Percentiles rank a stretch among this genome's conserved stretches.
phyloP scores from a whole-genome alignment of 108 stramenopile genomes.

The Skeletonema grethae region DNA sequence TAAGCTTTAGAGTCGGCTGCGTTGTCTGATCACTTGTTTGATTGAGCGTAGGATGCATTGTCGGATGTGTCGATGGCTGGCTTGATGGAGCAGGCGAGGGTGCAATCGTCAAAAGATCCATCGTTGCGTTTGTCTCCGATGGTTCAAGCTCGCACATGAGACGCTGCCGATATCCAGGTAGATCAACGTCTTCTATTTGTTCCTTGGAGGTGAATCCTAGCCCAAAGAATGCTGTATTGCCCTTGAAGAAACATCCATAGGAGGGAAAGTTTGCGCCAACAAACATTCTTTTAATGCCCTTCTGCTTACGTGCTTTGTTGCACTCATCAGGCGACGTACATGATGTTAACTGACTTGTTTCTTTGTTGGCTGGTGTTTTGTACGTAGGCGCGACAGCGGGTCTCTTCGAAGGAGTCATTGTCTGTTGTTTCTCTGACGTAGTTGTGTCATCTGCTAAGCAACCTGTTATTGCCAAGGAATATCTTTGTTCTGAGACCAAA shows the following conservation, averaged over 20 bases:
- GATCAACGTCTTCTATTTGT: background rate
- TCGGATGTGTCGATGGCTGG: background rate
- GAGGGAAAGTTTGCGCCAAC: background rate
- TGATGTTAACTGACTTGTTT: background rate
- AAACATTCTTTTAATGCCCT: background rate
- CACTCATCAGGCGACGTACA: slow-evolving; percentile 2
- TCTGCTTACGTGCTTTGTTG: background rate
- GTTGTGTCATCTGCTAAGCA: slow-evolving; percentile 9
- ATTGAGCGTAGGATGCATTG: background rate
- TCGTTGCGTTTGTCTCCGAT: background rate
- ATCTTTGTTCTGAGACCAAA: slow-evolving; percentile 28
- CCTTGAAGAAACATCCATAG: slow-evolving; percentile 1
- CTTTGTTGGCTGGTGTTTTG: background rate
- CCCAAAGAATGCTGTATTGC: background rate
- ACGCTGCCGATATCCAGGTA: background rate
- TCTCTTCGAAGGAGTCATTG: background rate
- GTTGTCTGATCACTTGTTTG: background rate
- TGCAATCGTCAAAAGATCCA: background rate
- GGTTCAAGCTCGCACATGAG: slow-evolving; percentile 1
- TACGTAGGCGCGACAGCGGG: background rate
- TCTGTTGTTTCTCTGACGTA: background rate
- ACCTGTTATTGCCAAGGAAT: slow-evolving; percentile 39
- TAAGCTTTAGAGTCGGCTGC: background rate
- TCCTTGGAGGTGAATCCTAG: background rate
- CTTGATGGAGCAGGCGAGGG: background rate